Base-by-base conservation (phyloP, 2,329 filamentous ascomycete genomes). In the Cladosporium sp. region DNA sequence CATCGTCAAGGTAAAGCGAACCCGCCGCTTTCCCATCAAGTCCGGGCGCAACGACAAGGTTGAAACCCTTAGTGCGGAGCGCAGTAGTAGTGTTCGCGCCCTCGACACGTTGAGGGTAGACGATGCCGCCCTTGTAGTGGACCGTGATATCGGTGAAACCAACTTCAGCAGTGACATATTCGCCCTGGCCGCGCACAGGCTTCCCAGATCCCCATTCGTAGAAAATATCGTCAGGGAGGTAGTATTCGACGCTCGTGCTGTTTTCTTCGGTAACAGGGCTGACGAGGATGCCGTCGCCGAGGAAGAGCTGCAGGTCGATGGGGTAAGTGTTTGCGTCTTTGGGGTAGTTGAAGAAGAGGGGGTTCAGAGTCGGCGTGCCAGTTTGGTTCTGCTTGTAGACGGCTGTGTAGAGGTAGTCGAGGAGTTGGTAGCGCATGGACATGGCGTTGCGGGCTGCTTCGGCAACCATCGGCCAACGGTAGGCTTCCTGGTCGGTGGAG, bases 1-100 rank as follows among this genome's bases (percentile, higher is more conserved):
- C 89, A 60, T 93, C 89, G 64, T 92, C 89, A 3, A 92, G 72
- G 68, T 91, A 92, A 58, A 92, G 75, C 49, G 78, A 75, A 0
- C 89, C 89, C 1, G 67, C 70, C 0, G 89, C 89, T 7, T 74
- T 80, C 2, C 85, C 86, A 49, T 85, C 74, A 0, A 68, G 66
- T 3, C 80, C 83, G 0, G 87, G 78, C 0, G 88, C 85, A 35
- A 93, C 77, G 19, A 91, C 65, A 42, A 93, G 74, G 68, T 86
- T 80, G 73, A 91, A 91, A 61, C 84, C 77, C 62, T 86, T 76
- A 60, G 81, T 77, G 35, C 86, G 78, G 28, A 88, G 73, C 34
- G 78, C 87, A 71, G 63, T 83, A 68, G 69, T 90, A 68, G 75
- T 89, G 75, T 82, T 83, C 32, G 80, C 79, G 12, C 77, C 74